Evolutionary conservation across 1,139 yeast species (phyloP), one percentile per base, ranked within the genome.

Genomic region (Magnusiomyces tetraspermus): DNA sequence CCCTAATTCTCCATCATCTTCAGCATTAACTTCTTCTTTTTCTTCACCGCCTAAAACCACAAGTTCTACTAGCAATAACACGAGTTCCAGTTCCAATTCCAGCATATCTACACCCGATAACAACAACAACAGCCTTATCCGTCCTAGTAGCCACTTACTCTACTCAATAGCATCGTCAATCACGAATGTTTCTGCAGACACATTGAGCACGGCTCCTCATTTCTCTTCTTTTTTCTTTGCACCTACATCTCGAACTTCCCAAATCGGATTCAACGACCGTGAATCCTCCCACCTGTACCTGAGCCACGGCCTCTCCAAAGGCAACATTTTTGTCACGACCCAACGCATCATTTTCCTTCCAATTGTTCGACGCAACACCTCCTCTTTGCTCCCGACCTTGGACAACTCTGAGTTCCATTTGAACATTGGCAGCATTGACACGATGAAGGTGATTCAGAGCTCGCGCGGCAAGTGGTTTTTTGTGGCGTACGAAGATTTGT

Each of bases 341-440:
- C 65, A 63, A 50, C 59, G 69, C 44, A 53, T 66, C 33, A 53
- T 66, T 15, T 61, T 65, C 40, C 61, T 64, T 22, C 67, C 69
- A 6, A 46, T 45, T 26, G 41, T 42, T 13, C 37, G 52, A 2
- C 47, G 52, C 5, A 17, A 46, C 15, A 51, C 55, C 40, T 36
- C 38, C 3, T 19, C 38, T 22, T 22, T 40, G 17, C 19, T 23
- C 22, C 38, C 48, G 3, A 30, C 28, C 15, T 19, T 19, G 26
- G 48, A 46, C 28, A 24, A 33, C 6, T n/a, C 37, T 28, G 68
- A 67, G 22, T 65, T 56, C 44, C 59, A 64, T 15, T 48, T 65
- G 46, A 59, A 56, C 24, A 61, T 64, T 46, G 58, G 59, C 40
- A 55, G 57, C 28, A 57, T 65, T 36, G 60, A 58, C n/a, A 54